Evolutionary conservation across 805 yeast genomes (phyloP).

Genomic region (Kockiozyma suomiensis): DNA sequence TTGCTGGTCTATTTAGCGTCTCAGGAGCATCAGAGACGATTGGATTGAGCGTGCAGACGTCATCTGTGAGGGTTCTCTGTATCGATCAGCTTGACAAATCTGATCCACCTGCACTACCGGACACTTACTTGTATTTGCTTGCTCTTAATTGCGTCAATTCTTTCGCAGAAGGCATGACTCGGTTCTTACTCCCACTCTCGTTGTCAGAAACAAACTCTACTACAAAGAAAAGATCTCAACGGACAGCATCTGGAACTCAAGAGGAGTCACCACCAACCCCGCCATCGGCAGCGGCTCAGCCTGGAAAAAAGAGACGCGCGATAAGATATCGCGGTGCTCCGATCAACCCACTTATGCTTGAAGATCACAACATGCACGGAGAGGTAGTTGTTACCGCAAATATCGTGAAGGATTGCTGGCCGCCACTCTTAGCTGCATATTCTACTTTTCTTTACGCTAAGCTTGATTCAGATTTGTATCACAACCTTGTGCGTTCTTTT

Average conservation of each 20-base stretch:
- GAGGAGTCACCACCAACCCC: not conserved
- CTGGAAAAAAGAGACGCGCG: constrained; percentile 11
- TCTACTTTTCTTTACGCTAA: constrained; percentile 62
- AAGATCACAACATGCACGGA: constrained; percentile 24
- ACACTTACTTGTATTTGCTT: constrained; percentile 62
- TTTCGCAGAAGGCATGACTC: constrained; percentile 70
- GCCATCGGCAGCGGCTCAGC: not conserved
- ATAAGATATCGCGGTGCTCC: constrained; percentile 31
- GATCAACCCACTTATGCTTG: constrained; percentile 32
- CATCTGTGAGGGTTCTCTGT: constrained; percentile 48
- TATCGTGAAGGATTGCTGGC: constrained; percentile 40
- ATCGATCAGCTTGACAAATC: constrained; percentile 79
- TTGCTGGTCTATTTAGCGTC: constrained; percentile 26
- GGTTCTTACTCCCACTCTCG: constrained; percentile 51
- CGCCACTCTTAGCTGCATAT: constrained; percentile 49
- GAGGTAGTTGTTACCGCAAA: constrained; percentile 27
- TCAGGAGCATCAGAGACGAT: constrained; percentile 6
- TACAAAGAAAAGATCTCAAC: constrained; percentile 5
- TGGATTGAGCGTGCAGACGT: constrained; percentile 28
- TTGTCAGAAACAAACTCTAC: constrained; percentile 10
- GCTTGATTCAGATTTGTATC: constrained; percentile 71
- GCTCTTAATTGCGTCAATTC: constrained; percentile 56
- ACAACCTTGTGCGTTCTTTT: constrained; percentile 65
- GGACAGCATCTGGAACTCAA: not conserved
- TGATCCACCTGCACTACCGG: constrained; percentile 72